A percentile compares a stretch with the other conserved stretches of the same genome.
Evolutionary conservation across 306 rosid genomes (phyloP).

Genomic region (Lagenaria siceraria): DNA sequence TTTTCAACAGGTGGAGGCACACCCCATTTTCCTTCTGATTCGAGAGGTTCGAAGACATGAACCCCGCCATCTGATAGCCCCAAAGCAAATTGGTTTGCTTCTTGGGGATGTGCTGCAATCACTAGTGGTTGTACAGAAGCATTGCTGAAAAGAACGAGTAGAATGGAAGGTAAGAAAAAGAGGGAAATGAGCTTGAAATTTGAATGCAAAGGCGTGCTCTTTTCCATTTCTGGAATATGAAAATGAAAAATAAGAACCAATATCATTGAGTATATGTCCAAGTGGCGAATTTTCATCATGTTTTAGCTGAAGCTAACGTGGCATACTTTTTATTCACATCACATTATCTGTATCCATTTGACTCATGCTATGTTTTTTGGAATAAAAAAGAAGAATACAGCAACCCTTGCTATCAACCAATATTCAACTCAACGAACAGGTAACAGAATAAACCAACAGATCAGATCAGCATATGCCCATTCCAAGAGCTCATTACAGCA

Average conservation of each 20-base stretch:
- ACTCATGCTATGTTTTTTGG: neutral
- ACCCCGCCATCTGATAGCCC: slow-evolving; percentile 93
- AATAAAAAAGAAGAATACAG: neutral
- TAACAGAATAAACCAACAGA: neutral
- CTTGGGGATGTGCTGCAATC: slow-evolving; percentile 92
- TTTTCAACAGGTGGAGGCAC: slow-evolving; percentile 71
- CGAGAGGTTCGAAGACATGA: slow-evolving; percentile 87
- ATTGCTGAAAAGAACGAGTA: slow-evolving; percentile 23
- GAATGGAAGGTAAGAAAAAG: neutral
- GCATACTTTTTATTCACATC: neutral
- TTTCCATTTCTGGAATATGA: neutral
- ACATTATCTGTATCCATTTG: neutral
- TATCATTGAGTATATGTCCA: neutral
- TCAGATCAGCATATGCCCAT: neutral
- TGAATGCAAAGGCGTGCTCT: neutral
- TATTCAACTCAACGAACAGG: neutral
- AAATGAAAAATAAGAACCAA: neutral
- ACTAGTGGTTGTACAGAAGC: slow-evolving; percentile 66
- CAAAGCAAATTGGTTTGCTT: slow-evolving; percentile 78
- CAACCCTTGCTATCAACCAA: neutral
- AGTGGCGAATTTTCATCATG: neutral
- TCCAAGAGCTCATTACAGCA: neutral
- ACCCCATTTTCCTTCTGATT: slow-evolving; percentile 92
- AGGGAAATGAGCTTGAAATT: neutral
- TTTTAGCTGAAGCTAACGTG: neutral